Conservation (phyloP, 1,284 basidiomycete genomes). For the Tremellales sp. region DNA sequence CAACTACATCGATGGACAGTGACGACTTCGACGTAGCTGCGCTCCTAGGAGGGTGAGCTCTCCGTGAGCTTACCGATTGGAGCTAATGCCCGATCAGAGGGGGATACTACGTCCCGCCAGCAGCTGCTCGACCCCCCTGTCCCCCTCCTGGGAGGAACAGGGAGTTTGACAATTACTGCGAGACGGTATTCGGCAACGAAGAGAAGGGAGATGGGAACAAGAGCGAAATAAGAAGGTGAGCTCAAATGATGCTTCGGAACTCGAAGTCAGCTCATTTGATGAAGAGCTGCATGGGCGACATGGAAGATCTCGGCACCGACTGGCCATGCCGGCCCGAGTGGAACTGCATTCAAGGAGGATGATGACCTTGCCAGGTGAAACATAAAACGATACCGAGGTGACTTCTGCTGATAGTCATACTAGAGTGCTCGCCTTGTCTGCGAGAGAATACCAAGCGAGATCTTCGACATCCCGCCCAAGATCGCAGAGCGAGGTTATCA, state of each 20-base stretch:
- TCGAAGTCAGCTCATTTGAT: slow-evolving; percentile 3
- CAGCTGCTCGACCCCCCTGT: slow-evolving; percentile 1
- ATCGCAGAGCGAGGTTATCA: background rate
- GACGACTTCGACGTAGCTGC: slow-evolving; percentile 17
- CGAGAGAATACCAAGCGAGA: slow-evolving; percentile 17
- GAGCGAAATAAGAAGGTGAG: slow-evolving; percentile 31
- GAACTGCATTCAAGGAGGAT: slow-evolving; percentile 21
- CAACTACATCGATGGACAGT: too few relatives aligned
- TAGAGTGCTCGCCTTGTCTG: slow-evolving; percentile 29
- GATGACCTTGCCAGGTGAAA: slow-evolving; percentile 36
- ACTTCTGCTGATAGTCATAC: background rate
- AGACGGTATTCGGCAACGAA: slow-evolving; percentile 8
- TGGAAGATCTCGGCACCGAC: slow-evolving; percentile 30
- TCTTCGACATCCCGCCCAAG: background rate
- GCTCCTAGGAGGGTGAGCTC: slow-evolving; percentile 12
- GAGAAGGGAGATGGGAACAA: slow-evolving; percentile 20
- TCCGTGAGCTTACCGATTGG: background rate
- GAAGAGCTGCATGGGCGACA: slow-evolving; percentile 40
- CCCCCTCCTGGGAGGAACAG: slow-evolving; percentile 27
- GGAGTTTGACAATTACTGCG: slow-evolving; percentile 36
- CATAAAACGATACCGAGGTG: background rate
- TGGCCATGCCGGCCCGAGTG: background rate
- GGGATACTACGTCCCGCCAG: background rate
- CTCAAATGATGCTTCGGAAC: background rate
- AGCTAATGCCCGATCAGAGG: slow-evolving; percentile 2